Base-by-base conservation (phyloP, 768 basidiomycete species). In the Mycena epipterygia region DNA sequence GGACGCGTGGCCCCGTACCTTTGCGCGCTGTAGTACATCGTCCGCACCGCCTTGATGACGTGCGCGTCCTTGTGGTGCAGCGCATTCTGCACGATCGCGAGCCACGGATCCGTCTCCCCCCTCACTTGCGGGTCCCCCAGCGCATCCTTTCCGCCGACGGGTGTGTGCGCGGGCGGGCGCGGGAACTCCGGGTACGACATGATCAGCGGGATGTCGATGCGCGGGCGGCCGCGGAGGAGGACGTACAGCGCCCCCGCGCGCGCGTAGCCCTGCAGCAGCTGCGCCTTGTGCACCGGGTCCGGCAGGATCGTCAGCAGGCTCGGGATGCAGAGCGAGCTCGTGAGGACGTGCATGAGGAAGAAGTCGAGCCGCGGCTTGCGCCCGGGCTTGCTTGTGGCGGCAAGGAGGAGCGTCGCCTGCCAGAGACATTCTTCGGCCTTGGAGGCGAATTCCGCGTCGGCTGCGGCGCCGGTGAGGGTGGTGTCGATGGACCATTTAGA, bases 321-420 rank as follows among this genome's bases (percentile, higher is more conserved):
- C 19, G 81, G 81, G n/a, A 86, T 61, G 74, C 85, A 86, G 27
- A 85, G 68, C 41, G 82, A 75, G 27, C 81, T 80, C 27, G 83
- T 85, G 35, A 87, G 75, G 35, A 83, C 64, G 70, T 86, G 85
- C 83, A 84, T 82, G 42, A 86, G 73, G 81, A 84, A 83, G 78
- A 86, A 77, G 56, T 76, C 85, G 64, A 84, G 66, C 5, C 84
- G 78, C 25, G 83, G 82, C 65, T 80, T 78, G 32, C 79, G 77
- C 13, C 80, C 80, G 11, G 73, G 76, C 62, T 78, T 79, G 39
- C 85, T 76, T 0, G 81, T 81, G 4, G 79, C 84, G 9, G 80
- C 79, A 25, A 85, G 74, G 16, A 85, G 77, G 7, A 84, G 76
- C 13, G 83, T 79, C 29, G 80, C 74, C 25, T 73, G 71, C 80